Evolutionary conservation across 306 rosid species (phyloP), one percentile per base, ranked within the genome.

Genomic region (Castanea crenata): DNA sequence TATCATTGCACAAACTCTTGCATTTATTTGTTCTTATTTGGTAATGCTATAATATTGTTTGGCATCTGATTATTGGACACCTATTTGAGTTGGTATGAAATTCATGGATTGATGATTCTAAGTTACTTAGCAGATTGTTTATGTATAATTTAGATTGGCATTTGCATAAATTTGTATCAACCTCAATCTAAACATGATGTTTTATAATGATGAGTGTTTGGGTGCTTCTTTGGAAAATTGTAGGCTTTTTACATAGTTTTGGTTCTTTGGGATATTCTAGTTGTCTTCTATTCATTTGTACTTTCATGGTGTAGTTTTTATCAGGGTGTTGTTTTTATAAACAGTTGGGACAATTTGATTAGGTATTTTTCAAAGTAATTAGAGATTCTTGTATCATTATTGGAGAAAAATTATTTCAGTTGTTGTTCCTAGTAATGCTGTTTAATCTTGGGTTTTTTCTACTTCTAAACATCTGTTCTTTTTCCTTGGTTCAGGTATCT

Each of bases 401-500:
- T 41, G 46, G 46, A 41, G 46, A 41, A 8, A 41, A 41, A 7
- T 41, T 41, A 11, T 41, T 41, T 41, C 46, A 2, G 11, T 41
- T 41, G 55, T 5, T 77, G 25, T 41, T 8, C 27, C 27, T 25
- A 9, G 56, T 5, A 31, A 27, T 67, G 27, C 25, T 1, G 20
- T 34, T 9, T 9, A 34, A 32, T 19, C 14, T 63, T 73, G 6
- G 21, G 32, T 16, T 52, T 12, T 77, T 77, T 65, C 41, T 31
- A n/a, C 12, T 11, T 49, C 57, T 62, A 35, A 35, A 69, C 52
- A 52, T 6, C 73, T 64, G 59, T 55, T 59, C 41, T n/a, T n/a
- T 57, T 62, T 76, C 55, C 56, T 4, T 3, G 75, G 46, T 81
- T 82, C 76, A 88, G 92, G 72, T 88, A 88, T 76, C 77, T 88